Conservation (phyloP, 2,329 filamentous ascomycete species). For the Pyricularia pennisetigena region DNA sequence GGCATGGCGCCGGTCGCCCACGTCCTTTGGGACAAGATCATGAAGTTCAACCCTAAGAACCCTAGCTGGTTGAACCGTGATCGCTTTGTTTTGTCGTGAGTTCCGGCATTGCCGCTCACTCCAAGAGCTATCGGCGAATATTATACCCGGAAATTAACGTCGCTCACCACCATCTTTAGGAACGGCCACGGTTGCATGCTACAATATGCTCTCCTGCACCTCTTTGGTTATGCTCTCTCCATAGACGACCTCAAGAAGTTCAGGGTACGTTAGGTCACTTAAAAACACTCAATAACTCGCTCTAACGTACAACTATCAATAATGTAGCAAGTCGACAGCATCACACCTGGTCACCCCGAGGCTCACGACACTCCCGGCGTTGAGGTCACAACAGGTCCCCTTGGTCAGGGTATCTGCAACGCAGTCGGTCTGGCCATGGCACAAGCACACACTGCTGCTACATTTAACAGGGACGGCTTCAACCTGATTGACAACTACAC, state of each 20-base stretch:
- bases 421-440: constrained; percentile 97
- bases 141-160: not conserved
- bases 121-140: not conserved
- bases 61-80: constrained; percentile 95
- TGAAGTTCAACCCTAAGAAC: constrained; percentile 99
- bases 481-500: constrained; percentile 94
- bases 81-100: constrained; percentile 98
- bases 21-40: constrained; percentile 97
- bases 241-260: constrained; percentile 93
- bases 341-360: constrained; percentile 93
- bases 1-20: constrained; percentile 90
- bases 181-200: constrained; percentile 99
- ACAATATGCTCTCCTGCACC: constrained; percentile 94
- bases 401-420: constrained; percentile 95
- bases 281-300: not conserved
- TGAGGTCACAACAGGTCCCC: constrained; percentile 95
- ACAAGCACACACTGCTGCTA: constrained; percentile 79
- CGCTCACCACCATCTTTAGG: constrained; percentile 32
- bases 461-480: constrained; percentile 95
- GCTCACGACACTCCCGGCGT: constrained; percentile 92
- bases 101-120: constrained; percentile 17
- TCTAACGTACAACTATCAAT: not conserved
- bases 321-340: constrained; percentile 47
- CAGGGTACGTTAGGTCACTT: constrained; percentile 60
- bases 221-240: constrained; percentile 81